phyloP scores from a whole-genome alignment of 176 grass and related monocot species.

The Eleusine coracana region DNA sequence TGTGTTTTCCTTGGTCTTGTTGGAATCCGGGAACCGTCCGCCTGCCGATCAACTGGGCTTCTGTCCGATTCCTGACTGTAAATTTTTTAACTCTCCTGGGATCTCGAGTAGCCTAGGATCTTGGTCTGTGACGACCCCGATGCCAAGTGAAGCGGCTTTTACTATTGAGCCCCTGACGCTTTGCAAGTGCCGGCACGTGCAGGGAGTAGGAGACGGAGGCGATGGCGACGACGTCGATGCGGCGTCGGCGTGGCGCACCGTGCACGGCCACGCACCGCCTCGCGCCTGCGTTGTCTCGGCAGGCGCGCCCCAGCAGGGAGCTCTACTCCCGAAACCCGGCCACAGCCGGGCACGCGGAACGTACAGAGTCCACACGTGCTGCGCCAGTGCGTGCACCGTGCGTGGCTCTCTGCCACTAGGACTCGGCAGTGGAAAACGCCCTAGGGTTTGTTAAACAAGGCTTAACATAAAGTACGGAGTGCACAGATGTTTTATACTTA shows the following conservation, averaged over 20 bases:
- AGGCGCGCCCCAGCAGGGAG: slow-evolving; percentile 25
- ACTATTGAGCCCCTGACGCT: not conserved
- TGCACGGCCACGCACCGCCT: not conserved
- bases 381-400: slow-evolving; percentile 35
- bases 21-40: slow-evolving; percentile 31
- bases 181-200: slow-evolving; percentile 28
- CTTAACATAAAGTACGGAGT: slow-evolving; percentile 15
- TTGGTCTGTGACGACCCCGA: slow-evolving; percentile 21
- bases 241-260: not conserved
- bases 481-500: slow-evolving; percentile 43
- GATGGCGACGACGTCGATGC: not conserved
- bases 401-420: slow-evolving; percentile 24
- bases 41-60: slow-evolving; percentile 22
- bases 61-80: slow-evolving; percentile 36
- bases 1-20: not conserved
- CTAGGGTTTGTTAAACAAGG: slow-evolving; percentile 44
- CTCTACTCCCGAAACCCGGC: slow-evolving; percentile 43
- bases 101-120: slow-evolving; percentile 29
- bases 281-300: not conserved
- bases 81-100: not conserved
- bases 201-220: not conserved
- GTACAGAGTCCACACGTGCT: slow-evolving; percentile 33
- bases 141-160: not conserved
- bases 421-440: not conserved
- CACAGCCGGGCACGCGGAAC: slow-evolving; percentile 30